Base-by-base conservation (phyloP, 768 basidiomycete genomes). In the Lactifluus volemus region DNA sequence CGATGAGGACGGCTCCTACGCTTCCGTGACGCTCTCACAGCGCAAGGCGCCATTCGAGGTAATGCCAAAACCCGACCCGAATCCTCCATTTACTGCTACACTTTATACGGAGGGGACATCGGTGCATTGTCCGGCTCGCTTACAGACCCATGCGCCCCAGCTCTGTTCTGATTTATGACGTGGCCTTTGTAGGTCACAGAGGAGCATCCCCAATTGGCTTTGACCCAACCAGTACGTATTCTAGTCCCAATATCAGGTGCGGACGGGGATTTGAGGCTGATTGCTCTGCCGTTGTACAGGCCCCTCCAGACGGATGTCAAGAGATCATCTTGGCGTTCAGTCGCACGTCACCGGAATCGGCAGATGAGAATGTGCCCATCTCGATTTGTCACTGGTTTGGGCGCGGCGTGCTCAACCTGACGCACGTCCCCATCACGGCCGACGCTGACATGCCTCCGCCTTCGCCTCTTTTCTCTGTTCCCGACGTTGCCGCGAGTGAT, bases 251-350 rank as follows among this genome's bases (percentile, higher is more conserved):
- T 25, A 10, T 19, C 21, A n/a, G 7, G 44, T 15, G 44, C 25
- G 17, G 2, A 12, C 19, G 2, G 4, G 19, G 5, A 9, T 45
- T 45, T 42, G 3, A 9, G 15, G 4, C 44, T 45, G 9, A 45
- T 25, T 25, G 44, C 17, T 19, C 4, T n/a, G 21, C n/a, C 44
- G n/a, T 19, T 10, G 12, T 63, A 36, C 57, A 84, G 83, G 72
- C 77, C 7, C 77, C 79, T 55, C 66, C 58, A 32, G 75, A 76
- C 63, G 74, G 70, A 6, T 72, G 63, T 21, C 78, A 78, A 64
- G 55, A 69, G 9, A 66, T 88, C 59, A 85, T 90, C 50, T 89
- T 76, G 71, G 86, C 85, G 5, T 84, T 80, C 66, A 78, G 82
- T 14, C 72, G 68, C 5, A 72, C 67, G 1, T 76, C 77, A 21